Conservation (phyloP, 75 land plant species). For the Pinus albicaulis region DNA sequence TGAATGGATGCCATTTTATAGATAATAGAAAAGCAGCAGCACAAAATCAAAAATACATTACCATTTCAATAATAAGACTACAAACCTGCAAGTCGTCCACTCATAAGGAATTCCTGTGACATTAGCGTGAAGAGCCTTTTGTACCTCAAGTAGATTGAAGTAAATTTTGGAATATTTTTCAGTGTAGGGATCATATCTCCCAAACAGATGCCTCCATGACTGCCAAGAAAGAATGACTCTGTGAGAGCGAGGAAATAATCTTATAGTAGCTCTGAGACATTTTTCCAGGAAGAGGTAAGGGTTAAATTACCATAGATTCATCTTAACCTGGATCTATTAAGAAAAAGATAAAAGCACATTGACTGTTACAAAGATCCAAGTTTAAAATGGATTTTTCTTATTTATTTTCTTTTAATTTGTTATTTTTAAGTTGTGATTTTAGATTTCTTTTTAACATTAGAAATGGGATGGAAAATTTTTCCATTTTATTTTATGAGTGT, state of each 20-base stretch:
- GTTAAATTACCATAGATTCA: no score
- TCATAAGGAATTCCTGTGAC: constrained; percentile 27
- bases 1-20: background rate
- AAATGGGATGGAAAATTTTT: no score
- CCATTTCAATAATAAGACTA: background rate
- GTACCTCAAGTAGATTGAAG: constrained; percentile 83
- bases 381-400: no score
- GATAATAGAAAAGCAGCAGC: background rate
- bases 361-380: no score
- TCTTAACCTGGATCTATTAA: no score
- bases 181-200: constrained; percentile 86
- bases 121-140: constrained; percentile 67
- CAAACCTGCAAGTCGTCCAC: constrained; percentile 71
- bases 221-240: background rate
- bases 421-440: no score
- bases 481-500: no score
- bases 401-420: no score
- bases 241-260: background rate
- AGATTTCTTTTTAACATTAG: no score
- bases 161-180: constrained; percentile 56
- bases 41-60: background rate
- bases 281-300: background rate
- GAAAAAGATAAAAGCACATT: no score
- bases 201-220: constrained; percentile 33
- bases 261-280: background rate